These are phyloP conservation scores for Wickerhamomyces sp. DNA, from an alignment of 1,139 yeast genomes.

Conservation along the genomic window DNA sequence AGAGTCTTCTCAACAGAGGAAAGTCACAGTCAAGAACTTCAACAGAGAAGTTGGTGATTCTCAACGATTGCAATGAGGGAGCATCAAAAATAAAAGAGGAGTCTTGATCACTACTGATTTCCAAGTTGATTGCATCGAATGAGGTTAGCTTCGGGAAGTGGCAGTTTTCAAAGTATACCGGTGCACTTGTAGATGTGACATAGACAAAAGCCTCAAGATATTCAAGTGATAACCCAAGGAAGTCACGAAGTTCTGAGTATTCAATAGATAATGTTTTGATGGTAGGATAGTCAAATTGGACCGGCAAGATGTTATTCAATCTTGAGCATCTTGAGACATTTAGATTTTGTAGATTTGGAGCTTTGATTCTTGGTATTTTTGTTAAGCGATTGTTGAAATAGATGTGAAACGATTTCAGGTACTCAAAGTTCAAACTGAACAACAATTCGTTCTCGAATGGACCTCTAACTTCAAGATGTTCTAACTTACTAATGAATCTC, in stretches of 20 bases:
- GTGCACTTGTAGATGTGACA: constrained; percentile 11
- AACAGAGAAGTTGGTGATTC: constrained; percentile 8
- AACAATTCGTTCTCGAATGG: constrained; percentile 7
- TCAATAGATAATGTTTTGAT: constrained; percentile 7
- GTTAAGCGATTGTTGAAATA: constrained; percentile 8
- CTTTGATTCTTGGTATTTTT: constrained; percentile 7
- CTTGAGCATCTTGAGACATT: constrained; percentile 10
- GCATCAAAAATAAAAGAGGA: constrained; percentile 9
- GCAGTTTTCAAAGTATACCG: constrained; percentile 8
- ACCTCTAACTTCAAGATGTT: constrained; percentile 13
- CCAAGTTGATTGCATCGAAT: constrained; percentile 11
- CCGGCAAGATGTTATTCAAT: constrained; percentile 2
- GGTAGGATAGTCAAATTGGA: constrained; percentile 6
- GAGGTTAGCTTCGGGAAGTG: constrained; percentile 7
- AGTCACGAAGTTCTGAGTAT: constrained; percentile 9
- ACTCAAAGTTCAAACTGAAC: constrained; percentile 1
- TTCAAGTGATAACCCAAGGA: constrained; percentile 3
- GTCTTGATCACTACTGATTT: constrained; percentile 4
- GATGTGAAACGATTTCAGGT: constrained; percentile 5
- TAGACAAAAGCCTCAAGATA: constrained; percentile 2
- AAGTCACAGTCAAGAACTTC: constrained; percentile 1
- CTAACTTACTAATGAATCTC: constrained; percentile 2
- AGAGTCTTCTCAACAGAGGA: constrained; percentile 2
- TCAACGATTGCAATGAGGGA: constrained; percentile 3
- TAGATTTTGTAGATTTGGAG: constrained; percentile 6